Evolutionary conservation across 225 moss, liverwort and hornwort species (phyloP), one percentile per base, ranked within the genome.

Genomic region (Pseudoscleropodium purum): DNA sequence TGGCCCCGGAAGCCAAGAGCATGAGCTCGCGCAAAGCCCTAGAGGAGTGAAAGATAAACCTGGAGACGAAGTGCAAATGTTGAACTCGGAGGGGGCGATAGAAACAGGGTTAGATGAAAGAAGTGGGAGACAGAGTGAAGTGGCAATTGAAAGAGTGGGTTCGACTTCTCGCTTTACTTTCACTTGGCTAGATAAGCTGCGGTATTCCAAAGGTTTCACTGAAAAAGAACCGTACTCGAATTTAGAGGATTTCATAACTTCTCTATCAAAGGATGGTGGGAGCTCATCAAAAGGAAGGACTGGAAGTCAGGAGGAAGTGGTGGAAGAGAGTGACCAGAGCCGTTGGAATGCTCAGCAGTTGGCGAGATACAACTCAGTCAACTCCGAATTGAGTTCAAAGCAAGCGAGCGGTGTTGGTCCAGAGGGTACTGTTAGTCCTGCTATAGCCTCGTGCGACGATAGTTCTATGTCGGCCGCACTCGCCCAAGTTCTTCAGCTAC

Each of bases 121-220:
- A 79, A 85, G 88, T 84, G 87, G 81, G 81, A 82, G 56, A 43
- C 52, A 62, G 67, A 51, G 70, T 63, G 86, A 59, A 49, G 62
- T 57, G 34, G 89, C 65, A 62, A 90, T 93, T 80, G 91, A 89
- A 70, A 91, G 89, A 81, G 90, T 86, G 75, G 93, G 81, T 54
- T 92, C 93, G 31, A 76, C 81, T 41, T 88, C 91, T 88, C 94
- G 94, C 79, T 91, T 91, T 57, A 66, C 90, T 65, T 94, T 93
- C 75, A 94, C 91, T 41, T 94, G 94, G 94, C 77, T 94, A 62
- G 94, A 94, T 85, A 94, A 94, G 63, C 74, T 94, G 84, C 86
- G 94, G 65, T 89, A 94, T 89, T 86, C 84, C 79, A 94, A 94
- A 88, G 94, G 94, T 10, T 91, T 94, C 82, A 92, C 89, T 45